A percentile compares a stretch with the other conserved stretches of the same genome.
Conservation (phyloP, 2,329 filamentous ascomycete genomes). For the Pseudocercospora musae region DNA sequence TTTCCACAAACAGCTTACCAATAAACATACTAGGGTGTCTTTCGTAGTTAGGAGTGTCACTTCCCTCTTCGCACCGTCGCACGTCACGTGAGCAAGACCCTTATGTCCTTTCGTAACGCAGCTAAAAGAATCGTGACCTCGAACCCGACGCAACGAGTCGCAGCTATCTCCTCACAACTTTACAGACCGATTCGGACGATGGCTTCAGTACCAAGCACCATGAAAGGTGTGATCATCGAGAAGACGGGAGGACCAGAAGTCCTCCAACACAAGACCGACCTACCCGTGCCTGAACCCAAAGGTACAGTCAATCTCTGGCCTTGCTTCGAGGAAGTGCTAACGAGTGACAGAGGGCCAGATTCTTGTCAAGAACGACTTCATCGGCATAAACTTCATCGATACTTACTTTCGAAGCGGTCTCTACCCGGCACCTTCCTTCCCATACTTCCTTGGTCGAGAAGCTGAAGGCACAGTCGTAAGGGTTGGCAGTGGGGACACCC, state of each 20-base stretch:
- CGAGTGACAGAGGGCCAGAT: constrained; percentile 60
- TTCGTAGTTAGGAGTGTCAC: background rate
- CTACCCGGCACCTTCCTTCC: constrained; percentile 66
- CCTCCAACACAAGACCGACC: constrained; percentile 65
- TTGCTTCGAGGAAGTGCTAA: background rate
- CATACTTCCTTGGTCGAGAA: constrained; percentile 77
- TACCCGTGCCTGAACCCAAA: constrained; percentile 65
- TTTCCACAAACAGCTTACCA: background rate
- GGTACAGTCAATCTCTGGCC: background rate
- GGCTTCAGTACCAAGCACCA: constrained; percentile 59
- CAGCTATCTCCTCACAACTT: constrained; percentile 27
- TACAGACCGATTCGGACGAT: constrained; percentile 31
- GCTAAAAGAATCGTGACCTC: constrained; percentile 17
- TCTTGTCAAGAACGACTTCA: constrained; percentile 74
- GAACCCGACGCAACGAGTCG: constrained; percentile 24
- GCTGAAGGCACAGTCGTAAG: constrained; percentile 68
- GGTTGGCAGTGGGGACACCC: constrained; percentile 51
- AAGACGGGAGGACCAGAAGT: constrained; percentile 71
- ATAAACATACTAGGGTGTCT: background rate
- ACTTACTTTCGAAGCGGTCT: constrained; percentile 87
- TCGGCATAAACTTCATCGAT: constrained; percentile 87
- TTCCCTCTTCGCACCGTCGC: background rate
- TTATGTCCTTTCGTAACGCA: constrained; percentile 20
- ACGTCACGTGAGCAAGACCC: background rate
- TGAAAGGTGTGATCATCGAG: constrained; percentile 71